phyloP scores from a whole-genome alignment of 148 eudicot genomes.

The Tetragonia tetragonoides region DNA sequence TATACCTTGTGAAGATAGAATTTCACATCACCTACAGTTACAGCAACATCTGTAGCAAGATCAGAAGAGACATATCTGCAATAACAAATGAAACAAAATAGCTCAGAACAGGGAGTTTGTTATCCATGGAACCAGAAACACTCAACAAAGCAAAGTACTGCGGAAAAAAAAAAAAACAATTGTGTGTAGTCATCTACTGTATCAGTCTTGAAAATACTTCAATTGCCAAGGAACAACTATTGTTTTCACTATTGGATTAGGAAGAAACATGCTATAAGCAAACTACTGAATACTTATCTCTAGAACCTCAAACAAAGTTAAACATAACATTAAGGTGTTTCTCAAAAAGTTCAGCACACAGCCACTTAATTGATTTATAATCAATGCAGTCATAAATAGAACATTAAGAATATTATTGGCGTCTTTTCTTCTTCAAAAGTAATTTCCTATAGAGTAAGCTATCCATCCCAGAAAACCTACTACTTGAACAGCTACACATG shows the following conservation, averaged over 20 bases:
- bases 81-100: conserved; percentile 8
- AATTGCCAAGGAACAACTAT: no score
- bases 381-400: background rate
- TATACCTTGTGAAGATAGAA: conserved; percentile 76
- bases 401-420: background rate
- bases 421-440: background rate
- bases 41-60: conserved; percentile 59
- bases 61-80: conserved; percentile 69
- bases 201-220: no score
- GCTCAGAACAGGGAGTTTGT: background rate
- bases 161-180: no score
- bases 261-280: no score
- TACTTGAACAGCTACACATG: no score
- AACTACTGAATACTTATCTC: background rate
- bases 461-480: no score
- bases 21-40: conserved; percentile 52
- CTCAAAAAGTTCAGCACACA: background rate
- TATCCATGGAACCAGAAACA: background rate
- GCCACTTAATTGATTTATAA: no score
- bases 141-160: background rate
- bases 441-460: no score
- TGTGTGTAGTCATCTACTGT: no score
- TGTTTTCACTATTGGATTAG: no score
- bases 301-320: background rate
- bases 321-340: background rate